Base-by-base conservation (phyloP, 2,329 filamentous ascomycete genomes). In the Metarhizium sp. region DNA sequence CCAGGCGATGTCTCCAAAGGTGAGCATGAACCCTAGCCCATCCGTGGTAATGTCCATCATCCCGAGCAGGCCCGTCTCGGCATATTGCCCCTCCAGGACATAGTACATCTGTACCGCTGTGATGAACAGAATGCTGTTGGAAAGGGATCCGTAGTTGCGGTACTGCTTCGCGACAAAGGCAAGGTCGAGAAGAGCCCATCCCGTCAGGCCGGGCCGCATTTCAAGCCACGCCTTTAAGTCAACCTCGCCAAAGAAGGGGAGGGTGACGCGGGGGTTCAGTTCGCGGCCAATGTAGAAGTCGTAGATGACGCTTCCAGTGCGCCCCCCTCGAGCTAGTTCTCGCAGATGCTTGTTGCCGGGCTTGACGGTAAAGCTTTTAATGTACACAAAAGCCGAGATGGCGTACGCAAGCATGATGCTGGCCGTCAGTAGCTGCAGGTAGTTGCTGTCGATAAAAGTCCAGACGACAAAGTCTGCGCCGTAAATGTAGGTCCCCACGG, bases 231-330 rank as follows among this genome's bases (percentile, higher is more conserved):
- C 78, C 71, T 96, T 96, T 73, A 96, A 87, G 64, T 96, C 92
- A 53, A 96, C 77, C 59, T 90, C 86, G 58, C 90, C 89, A 58
- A 95, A 77, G 45, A 94, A 69, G 0, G 90, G 90, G 16, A 95
- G 72, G 0, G 78, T 82, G 55, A 94, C 69, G 48, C 91, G 88
- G 2, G 92, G 92, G 72, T 96, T 96, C 55, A 96, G 84, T 68
- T 96, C 92, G 20, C 92, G 88, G n/a, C 92, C 92, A 59, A 96
- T 96, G 71, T 90, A 96, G 80, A 90, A 96, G 71, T 96, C 92
- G 70, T 96, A 96, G 36, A 96, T 75, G 58, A 89, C 74, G 69
- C 90, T 95, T 52, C 90, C 91, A 1, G 83, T 85, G 63, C 87
- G 81, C 8, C 90, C 91, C 32, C 90, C 90, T 6, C 79, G 79